phyloP scores from a whole-genome alignment of 1,284 basidiomycete genomes.

The Rhodotorula sp. region DNA sequence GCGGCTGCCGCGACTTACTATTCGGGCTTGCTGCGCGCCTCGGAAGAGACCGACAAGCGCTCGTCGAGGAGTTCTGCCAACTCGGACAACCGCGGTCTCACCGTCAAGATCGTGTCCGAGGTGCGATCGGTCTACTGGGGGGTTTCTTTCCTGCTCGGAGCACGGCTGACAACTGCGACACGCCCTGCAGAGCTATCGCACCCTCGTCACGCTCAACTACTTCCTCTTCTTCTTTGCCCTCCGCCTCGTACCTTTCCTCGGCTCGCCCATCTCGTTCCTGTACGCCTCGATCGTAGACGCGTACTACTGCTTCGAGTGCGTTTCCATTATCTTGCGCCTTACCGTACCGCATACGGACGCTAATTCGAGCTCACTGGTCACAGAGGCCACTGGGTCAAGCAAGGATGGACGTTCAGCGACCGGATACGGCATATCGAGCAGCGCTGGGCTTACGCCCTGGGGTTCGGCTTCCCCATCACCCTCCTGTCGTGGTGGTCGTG shows the following conservation, averaged over 20 bases:
- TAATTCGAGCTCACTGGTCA: neutral
- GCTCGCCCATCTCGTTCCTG: constrained; percentile 60
- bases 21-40: constrained; percentile 28
- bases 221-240: constrained; percentile 66
- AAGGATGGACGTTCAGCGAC: constrained; percentile 64
- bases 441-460: constrained; percentile 78
- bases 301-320: constrained; percentile 84
- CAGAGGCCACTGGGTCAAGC: constrained; percentile 74
- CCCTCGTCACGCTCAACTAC: constrained; percentile 73
- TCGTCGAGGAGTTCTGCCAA: constrained; percentile 2
- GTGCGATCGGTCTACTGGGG: constrained; percentile 9
- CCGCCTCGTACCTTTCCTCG: constrained; percentile 62
- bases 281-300: constrained; percentile 76
- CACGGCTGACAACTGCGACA: neutral
- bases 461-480: constrained; percentile 60
- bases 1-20: constrained; percentile 38
- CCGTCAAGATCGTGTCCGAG: constrained; percentile 32
- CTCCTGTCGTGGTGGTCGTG: constrained; percentile 35
- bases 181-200: constrained; percentile 56
- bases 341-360: neutral
- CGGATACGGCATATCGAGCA: constrained; percentile 74
- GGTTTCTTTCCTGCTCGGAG: neutral
- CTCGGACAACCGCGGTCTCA: constrained; percentile 16
- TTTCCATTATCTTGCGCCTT: constrained; percentile 9
- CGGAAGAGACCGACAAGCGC: constrained; percentile 26